These are phyloP conservation scores for Lentinula edodes DNA, from an alignment of 768 basidiomycete genomes.

Conservation along the genomic window DNA sequence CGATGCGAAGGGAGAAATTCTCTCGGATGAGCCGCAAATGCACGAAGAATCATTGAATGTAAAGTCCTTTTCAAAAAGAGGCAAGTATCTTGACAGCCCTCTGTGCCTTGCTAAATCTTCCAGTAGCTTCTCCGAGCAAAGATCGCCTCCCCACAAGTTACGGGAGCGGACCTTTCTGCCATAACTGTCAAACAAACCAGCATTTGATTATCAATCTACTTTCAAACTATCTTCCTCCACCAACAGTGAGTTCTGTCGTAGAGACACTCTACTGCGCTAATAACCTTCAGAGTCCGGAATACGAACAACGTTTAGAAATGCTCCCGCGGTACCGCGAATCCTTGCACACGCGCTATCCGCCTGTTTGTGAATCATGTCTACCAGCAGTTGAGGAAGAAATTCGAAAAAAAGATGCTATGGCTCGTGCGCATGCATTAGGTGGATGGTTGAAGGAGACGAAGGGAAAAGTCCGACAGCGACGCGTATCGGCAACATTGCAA, in stretches of 20 bases:
- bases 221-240: constrained; percentile 81
- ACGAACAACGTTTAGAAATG: constrained; percentile 52
- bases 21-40: constrained; percentile 87
- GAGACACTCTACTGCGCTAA: background rate
- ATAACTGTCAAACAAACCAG: constrained; percentile 90
- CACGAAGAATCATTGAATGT: constrained; percentile 71
- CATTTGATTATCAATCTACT: constrained; percentile 80
- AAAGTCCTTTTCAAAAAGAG: constrained; percentile 65
- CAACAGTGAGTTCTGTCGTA: constrained; percentile 47
- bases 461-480: constrained; percentile 54
- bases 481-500: constrained; percentile 32
- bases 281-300: constrained; percentile 60
- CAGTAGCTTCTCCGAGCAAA: constrained; percentile 60
- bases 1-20: constrained; percentile 65
- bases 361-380: constrained; percentile 71
- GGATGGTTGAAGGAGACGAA: constrained; percentile 63
- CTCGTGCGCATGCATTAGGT: constrained; percentile 70
- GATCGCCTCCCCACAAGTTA: constrained; percentile 63
- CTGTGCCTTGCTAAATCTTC: background rate
- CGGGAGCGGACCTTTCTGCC: constrained; percentile 68
- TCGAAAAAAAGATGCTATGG: constrained; percentile 73
- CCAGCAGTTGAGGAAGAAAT: constrained; percentile 83
- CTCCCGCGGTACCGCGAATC: constrained; percentile 71
- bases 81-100: constrained; percentile 28
- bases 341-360: constrained; percentile 79